These are phyloP conservation scores for Puccinellia tenuiflora DNA, from an alignment of 176 grass and related monocot species.

Conservation along the genomic window DNA sequence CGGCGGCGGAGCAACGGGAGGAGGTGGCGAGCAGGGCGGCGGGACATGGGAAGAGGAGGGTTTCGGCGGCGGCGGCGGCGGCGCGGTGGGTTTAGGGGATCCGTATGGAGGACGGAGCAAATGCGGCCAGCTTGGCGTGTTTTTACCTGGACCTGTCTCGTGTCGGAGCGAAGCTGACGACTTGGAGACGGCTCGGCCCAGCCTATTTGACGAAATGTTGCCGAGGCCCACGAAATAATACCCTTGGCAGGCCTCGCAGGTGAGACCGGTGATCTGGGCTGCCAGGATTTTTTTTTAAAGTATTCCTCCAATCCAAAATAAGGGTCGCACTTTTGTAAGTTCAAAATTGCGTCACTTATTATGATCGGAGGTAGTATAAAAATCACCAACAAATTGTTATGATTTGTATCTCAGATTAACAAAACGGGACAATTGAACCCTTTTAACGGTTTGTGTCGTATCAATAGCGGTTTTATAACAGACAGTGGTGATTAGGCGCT, in stretches of 20 bases:
- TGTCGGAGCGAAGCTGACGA: not conserved
- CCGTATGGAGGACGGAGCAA: not conserved
- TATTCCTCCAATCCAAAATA: too few species aligned
- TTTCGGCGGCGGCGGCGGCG: not conserved
- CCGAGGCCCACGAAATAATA: not conserved
- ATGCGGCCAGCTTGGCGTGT: conserved; percentile 1
- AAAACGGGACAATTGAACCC: too few species aligned
- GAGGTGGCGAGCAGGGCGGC: conserved; percentile 34
- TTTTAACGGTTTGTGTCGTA: too few species aligned
- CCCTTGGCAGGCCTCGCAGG: not conserved
- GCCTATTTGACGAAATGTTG: not conserved
- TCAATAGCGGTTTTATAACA: too few species aligned
- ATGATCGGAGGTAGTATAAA: too few species aligned
- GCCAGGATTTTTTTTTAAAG: not conserved
- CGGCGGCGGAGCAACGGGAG: conserved; percentile 30
- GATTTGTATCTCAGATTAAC: too few species aligned
- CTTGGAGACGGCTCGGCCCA: not conserved
- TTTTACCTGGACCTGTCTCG: not conserved
- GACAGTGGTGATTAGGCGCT: too few species aligned
- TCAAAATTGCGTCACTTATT: too few species aligned
- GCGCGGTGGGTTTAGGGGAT: conserved; percentile 28
- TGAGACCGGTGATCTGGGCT: not conserved
- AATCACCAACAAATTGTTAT: too few species aligned
- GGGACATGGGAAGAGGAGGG: conserved; percentile 37
- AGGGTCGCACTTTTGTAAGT: too few species aligned